These are phyloP conservation scores for Venturia carpophila DNA, from an alignment of 2,329 filamentous ascomycete genomes.

Conservation along the genomic window DNA sequence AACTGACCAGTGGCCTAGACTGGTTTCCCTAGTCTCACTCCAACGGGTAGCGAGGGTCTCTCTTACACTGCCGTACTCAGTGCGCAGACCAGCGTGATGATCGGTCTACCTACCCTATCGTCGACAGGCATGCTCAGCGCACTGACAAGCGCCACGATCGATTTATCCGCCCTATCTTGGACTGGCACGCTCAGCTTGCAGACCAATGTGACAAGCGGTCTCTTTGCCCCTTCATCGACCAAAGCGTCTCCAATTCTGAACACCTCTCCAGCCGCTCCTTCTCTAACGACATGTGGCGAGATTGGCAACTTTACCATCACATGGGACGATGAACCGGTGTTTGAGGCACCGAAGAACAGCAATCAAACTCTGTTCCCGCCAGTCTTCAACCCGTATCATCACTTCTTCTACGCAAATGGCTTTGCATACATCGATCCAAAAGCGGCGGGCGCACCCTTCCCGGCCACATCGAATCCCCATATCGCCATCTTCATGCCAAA, in stretches of 20 bases:
- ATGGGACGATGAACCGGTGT: slow-evolving; percentile 32
- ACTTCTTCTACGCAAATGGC: slow-evolving; percentile 45
- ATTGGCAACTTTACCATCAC: slow-evolving; percentile 38
- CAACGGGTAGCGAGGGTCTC: slow-evolving; percentile 6
- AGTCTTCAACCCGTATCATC: slow-evolving; percentile 43
- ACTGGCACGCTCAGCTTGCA: background rate
- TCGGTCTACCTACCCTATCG: background rate
- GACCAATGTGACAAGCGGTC: background rate
- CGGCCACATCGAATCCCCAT: slow-evolving; percentile 39
- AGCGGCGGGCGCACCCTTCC: slow-evolving; percentile 37
- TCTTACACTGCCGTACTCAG: slow-evolving; percentile 6
- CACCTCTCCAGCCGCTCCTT: slow-evolving; percentile 2
- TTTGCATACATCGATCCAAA: slow-evolving; percentile 39
- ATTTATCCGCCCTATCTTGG: background rate
- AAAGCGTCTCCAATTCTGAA: background rate
- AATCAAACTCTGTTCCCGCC: slow-evolving; percentile 30
- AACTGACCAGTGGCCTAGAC: background rate
- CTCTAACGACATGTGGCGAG: slow-evolving; percentile 33
- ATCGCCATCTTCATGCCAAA: slow-evolving; percentile 41
- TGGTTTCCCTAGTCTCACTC: slow-evolving; percentile 2
- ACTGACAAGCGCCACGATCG: background rate
- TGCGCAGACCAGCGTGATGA: background rate
- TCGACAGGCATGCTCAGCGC: background rate
- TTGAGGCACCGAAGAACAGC: slow-evolving; percentile 24
- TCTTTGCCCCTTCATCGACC: background rate